Evolutionary conservation across 2,329 filamentous ascomycete species (phyloP).

Genomic region (Capronia epimyces): DNA sequence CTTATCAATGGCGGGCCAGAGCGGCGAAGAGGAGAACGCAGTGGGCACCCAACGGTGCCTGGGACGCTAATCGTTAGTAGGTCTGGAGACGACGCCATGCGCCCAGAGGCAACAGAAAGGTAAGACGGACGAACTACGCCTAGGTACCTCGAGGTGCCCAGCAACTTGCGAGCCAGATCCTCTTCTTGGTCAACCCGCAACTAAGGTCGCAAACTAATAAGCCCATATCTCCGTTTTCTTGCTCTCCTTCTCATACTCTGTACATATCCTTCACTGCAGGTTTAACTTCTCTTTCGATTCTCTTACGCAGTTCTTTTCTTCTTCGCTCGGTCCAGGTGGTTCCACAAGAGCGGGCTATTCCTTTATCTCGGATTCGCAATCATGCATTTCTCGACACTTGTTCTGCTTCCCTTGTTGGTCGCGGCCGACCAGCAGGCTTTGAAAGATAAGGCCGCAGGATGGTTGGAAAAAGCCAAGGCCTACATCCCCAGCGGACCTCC

Average conservation of each 20-base stretch:
- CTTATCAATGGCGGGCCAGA: no score
- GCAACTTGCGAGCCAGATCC: neutral
- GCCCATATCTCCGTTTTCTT: neutral
- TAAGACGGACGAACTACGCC: neutral
- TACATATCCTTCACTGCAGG: neutral
- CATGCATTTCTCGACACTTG: conserved; percentile 49
- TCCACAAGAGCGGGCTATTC: neutral
- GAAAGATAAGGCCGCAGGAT: conserved; percentile 41
- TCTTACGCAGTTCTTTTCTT: neutral
- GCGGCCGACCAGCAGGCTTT: conserved; percentile 51
- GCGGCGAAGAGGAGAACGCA: neutral
- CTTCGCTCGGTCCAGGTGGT: neutral
- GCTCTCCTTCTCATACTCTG: neutral
- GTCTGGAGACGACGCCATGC: neutral
- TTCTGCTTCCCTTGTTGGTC: conserved; percentile 37
- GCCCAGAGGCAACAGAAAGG: no score
- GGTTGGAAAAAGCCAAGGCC: conserved; percentile 50
- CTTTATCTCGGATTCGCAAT: neutral
- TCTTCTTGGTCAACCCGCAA: neutral
- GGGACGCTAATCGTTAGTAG: neutral
- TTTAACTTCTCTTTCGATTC: neutral
- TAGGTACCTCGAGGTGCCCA: neutral
- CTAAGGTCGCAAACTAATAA: neutral
- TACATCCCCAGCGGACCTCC: conserved; percentile 48
- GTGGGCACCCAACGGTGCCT: neutral